A percentile compares a stretch with the other conserved stretches of the same genome.
Evolutionary conservation across 495 filamentous ascomycete genomes (phyloP).

Genomic region (Aspergillus sclerotiicarbonarius): DNA sequence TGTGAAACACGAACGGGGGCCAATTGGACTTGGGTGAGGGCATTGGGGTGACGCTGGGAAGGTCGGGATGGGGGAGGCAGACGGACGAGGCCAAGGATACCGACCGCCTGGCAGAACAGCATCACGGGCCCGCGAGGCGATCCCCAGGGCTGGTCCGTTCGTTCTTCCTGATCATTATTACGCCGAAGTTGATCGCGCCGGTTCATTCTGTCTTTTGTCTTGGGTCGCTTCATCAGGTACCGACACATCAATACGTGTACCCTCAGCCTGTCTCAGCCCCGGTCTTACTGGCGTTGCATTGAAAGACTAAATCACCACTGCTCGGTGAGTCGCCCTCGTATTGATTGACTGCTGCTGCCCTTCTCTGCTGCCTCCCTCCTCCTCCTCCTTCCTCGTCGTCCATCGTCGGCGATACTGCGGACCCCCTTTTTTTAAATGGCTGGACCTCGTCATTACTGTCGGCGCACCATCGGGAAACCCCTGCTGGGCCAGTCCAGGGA

Average conservation of each 20-base stretch:
- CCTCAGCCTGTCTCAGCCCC: background rate
- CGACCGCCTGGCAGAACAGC: slow-evolving; percentile 3
- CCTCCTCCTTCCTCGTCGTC: background rate
- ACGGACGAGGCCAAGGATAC: background rate
- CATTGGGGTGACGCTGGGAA: too few relatives aligned
- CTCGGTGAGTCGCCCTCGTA: background rate
- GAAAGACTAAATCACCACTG: background rate
- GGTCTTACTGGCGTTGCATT: background rate
- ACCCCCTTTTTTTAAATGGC: background rate
- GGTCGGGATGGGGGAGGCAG: background rate
- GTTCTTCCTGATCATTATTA: background rate
- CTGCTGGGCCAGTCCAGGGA: background rate
- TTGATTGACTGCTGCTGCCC: background rate
- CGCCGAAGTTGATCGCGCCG: background rate
- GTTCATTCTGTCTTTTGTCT: background rate
- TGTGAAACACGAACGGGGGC: too few relatives aligned
- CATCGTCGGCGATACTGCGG: background rate
- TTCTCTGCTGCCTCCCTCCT: background rate
- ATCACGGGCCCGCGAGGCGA: background rate
- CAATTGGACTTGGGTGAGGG: too few relatives aligned
- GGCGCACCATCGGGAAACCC: background rate
- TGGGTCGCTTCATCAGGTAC: background rate
- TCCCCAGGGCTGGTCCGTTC: background rate
- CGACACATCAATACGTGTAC: background rate
- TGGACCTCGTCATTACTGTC: background rate